These are phyloP conservation scores for Chondrostereum purpureum DNA, from an alignment of 1,284 basidiomycete species.

Conservation along the genomic window DNA sequence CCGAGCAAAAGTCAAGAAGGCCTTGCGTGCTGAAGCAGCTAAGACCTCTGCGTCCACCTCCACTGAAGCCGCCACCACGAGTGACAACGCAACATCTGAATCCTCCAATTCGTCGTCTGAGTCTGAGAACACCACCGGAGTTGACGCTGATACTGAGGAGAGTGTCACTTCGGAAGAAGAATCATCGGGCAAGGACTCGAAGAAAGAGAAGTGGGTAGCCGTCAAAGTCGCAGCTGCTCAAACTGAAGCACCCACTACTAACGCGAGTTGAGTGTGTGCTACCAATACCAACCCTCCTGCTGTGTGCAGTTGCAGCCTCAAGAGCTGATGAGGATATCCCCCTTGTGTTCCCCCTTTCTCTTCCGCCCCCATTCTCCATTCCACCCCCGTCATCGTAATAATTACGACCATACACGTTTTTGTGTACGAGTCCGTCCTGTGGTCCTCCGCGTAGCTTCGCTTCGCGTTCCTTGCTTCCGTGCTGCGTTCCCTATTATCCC, in stretches of 20 bases:
- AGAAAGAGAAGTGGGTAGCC: constrained; percentile 69
- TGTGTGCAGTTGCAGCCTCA: constrained; percentile 4
- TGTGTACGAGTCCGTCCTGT: too few species aligned
- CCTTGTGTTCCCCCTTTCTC: background rate
- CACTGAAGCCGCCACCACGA: constrained; percentile 22
- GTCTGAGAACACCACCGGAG: constrained; percentile 50
- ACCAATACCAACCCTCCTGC: constrained; percentile 5
- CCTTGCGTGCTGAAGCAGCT: constrained; percentile 29
- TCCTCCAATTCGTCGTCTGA: constrained; percentile 42
- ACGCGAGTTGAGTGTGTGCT: too few species aligned
- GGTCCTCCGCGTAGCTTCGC: too few species aligned
- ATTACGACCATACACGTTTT: too few species aligned
- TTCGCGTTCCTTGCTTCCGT: too few species aligned
- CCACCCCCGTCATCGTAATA: background rate
- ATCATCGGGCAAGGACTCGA: constrained; percentile 24
- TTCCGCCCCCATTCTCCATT: background rate
- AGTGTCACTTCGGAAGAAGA: constrained; percentile 71
- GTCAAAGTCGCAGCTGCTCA: constrained; percentile 34
- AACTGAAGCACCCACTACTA: constrained; percentile 14
- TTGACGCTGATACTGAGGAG: constrained; percentile 67
- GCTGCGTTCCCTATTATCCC: too few species aligned
- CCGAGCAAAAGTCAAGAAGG: constrained; percentile 49
- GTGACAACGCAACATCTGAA: constrained; percentile 24
- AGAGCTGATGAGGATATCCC: background rate
- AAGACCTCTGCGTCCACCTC: constrained; percentile 33